These are phyloP conservation scores for Rhodotorula kratochvilovae DNA, from an alignment of 768 basidiomycete genomes.

Conservation along the genomic window DNA sequence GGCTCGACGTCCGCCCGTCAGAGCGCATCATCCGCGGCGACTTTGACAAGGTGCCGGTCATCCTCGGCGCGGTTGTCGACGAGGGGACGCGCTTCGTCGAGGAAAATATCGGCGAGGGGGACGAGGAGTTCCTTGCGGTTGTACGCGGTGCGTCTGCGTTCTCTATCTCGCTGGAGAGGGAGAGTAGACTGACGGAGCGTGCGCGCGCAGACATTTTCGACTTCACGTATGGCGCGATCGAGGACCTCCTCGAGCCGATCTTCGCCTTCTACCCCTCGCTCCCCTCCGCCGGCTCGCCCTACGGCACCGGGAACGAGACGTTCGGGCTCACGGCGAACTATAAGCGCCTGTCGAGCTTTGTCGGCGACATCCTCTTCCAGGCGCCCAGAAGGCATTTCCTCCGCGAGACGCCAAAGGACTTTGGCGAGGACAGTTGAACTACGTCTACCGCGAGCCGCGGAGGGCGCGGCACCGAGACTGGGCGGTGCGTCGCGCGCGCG, in stretches of 20 bases:
- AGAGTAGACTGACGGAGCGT: not conserved
- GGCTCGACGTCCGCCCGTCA: constrained; percentile 31
- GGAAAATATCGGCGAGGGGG: not conserved
- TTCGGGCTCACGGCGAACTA: constrained; percentile 51
- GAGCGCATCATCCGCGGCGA: constrained; percentile 29
- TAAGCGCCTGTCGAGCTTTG: constrained; percentile 50
- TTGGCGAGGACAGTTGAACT: constrained; percentile 37
- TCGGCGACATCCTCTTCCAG: constrained; percentile 46
- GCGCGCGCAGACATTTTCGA: constrained; percentile 20
- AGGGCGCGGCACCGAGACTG: constrained; percentile 10
- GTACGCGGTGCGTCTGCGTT: constrained; percentile 7
- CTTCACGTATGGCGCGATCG: constrained; percentile 36
- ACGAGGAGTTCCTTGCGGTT: constrained; percentile 22
- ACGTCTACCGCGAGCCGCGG: constrained; percentile 10
- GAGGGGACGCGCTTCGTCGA: constrained; percentile 34
- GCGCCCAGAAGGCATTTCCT: constrained; percentile 34
- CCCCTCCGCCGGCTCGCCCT: constrained; percentile 53
- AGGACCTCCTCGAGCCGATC: constrained; percentile 32
- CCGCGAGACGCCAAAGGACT: constrained; percentile 39
- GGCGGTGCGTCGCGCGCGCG: constrained; percentile 17
- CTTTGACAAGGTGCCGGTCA: constrained; percentile 31
- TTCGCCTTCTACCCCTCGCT: constrained; percentile 51
- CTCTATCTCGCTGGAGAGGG: too few relatives aligned
- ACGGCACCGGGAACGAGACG: constrained; percentile 52
- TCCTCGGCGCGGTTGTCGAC: constrained; percentile 29